Base-by-base conservation (phyloP, 352 stramenopile species). In the Phytopythium ostracodes region DNA sequence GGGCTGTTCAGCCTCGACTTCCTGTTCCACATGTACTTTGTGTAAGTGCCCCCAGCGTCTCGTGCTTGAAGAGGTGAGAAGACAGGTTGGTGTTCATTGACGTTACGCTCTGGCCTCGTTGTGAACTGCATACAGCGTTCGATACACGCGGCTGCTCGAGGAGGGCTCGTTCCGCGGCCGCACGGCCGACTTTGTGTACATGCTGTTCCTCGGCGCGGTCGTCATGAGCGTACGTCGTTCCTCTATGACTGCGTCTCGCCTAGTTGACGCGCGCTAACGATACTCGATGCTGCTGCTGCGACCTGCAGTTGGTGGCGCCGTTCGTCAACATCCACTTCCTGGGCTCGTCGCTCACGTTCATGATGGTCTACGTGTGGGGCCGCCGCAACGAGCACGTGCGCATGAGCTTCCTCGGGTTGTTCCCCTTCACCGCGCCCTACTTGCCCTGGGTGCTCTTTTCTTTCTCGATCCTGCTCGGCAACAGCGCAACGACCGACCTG, bases 1-100 rank as follows among this genome's bases (percentile, higher is more conserved):
- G 98, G 98, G 22, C 89, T 98, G 56, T 99, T 99, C 64, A 98
- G 92, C 53, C 84, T 99, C 44, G 97, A 99, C 67, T 99, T 99
- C 73, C 75, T 99, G 44, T 99, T 99, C 77, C 96, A 99, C 82
- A 99, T 99, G 97, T 99, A 99, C 81, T 99, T 99, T 78, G 87
- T 99, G 87, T 96, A 83, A 40, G 71, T 66, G 40, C 70, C 7
- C n/a, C n/a, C 14, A 22, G 40, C 4, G 2, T 15, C 15, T 33
- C 52, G 51, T 15, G 33, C 24, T n/a, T 11, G 8, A 17, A 22
- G 4, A 8, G 12, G 14, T 0, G 12, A 20, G 22, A 10, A 1
- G 46, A 4, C n/a, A n/a, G n/a, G n/a, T n/a, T n/a, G n/a, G n/a
- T n/a, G n/a, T n/a, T 52, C 31, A 36, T 4, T 25, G 12, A 36